phyloP scores from a whole-genome alignment of 2,329 filamentous ascomycete genomes.

The Gnomoniopsis smithogilvyi region DNA sequence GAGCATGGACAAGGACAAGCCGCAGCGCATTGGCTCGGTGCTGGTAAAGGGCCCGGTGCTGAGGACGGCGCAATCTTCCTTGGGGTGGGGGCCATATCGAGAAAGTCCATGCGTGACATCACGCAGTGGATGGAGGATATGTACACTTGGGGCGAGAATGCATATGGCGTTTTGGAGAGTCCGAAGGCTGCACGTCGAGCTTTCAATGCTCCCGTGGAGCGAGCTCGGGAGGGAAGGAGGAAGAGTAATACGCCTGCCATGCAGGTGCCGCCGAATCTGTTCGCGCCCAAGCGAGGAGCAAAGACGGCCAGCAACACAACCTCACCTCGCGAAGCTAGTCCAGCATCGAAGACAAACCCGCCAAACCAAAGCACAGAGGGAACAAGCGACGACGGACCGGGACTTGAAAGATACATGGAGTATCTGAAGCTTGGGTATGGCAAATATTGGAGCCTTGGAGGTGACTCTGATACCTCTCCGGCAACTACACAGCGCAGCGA shows the following conservation, averaged over 20 bases:
- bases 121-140: constrained; percentile 87
- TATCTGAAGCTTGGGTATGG: constrained; percentile 67
- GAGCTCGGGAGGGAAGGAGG: constrained; percentile 13
- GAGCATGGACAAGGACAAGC: constrained; percentile 23
- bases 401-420: constrained; percentile 55
- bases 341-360: not conserved
- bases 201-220: constrained; percentile 29
- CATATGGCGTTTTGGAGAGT: constrained; percentile 82
- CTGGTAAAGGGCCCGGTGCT: constrained; percentile 61
- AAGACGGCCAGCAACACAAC: not conserved
- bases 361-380: not conserved
- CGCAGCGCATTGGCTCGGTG: constrained; percentile 66
- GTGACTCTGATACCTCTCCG: constrained; percentile 5
- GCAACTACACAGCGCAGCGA: constrained; percentile 14
- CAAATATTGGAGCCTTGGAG: constrained; percentile 57
- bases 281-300: constrained; percentile 5
- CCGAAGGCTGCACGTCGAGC: constrained; percentile 62
- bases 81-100: constrained; percentile 70
- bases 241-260: constrained; percentile 23
- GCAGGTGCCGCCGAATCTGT: constrained; percentile 15
- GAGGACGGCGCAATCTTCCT: constrained; percentile 86
- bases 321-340: not conserved
- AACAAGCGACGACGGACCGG: constrained; percentile 26
- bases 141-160: constrained; percentile 76
- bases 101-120: constrained; percentile 67